phyloP scores from a whole-genome alignment of 1,139 yeast genomes.

The Magnusiomyces suaveolens region DNA sequence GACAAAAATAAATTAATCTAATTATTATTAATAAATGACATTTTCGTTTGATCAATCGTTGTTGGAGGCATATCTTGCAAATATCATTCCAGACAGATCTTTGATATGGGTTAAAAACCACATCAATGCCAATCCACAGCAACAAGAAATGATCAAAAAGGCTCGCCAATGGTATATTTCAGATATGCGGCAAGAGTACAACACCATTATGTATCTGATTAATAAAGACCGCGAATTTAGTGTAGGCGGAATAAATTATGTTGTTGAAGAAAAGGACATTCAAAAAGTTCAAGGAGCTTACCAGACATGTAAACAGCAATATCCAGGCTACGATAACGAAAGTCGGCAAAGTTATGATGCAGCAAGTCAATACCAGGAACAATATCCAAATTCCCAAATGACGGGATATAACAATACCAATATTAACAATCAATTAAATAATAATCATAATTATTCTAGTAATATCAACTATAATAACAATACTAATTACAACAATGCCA shows the following conservation, averaged over 20 bases:
- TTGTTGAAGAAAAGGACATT: neutral
- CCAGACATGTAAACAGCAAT: neutral
- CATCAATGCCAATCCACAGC: neutral
- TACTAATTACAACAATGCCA: neutral
- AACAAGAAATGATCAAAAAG: neutral
- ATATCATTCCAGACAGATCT: neutral
- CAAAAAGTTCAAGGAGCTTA: neutral
- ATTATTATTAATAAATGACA: neutral
- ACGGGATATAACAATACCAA: neutral
- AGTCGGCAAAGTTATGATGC: neutral
- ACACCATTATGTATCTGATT: neutral
- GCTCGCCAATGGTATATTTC: neutral
- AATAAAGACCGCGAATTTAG: neutral
- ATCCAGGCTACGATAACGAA: neutral
- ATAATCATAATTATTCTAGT: neutral
- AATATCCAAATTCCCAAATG: neutral
- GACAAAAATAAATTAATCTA: too few relatives aligned
- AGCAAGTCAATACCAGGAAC: neutral
- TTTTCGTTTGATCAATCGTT: neutral
- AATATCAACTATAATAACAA: neutral
- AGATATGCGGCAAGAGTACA: neutral
- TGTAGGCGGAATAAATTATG: neutral
- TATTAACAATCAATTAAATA: neutral
- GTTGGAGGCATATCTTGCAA: neutral
- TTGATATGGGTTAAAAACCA: neutral